Conservation (phyloP, 805 yeast genomes). For the Kuraishia cidri region DNA sequence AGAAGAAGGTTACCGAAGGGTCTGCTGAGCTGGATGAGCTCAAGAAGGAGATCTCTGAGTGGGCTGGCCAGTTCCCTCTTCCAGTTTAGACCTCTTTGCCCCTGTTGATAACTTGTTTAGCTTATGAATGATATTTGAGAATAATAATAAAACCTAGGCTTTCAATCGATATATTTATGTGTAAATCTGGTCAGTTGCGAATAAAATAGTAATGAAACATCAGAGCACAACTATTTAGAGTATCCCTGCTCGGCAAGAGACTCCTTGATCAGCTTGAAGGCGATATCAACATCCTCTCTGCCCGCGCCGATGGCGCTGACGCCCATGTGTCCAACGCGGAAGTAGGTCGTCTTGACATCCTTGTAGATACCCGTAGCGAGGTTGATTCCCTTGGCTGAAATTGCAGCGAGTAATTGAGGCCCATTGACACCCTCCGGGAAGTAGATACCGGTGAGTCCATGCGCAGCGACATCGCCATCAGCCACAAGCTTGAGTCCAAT, state of each 20-base stretch:
- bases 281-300: slow-evolving; percentile 44
- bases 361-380: slow-evolving; percentile 89
- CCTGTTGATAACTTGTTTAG: too few relatives aligned
- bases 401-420: slow-evolving; percentile 47
- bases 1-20: slow-evolving; percentile 67
- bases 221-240: slow-evolving; percentile 1
- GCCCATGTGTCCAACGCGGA: slow-evolving; percentile 97
- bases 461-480: slow-evolving; percentile 59
- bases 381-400: slow-evolving; percentile 59
- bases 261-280: slow-evolving; percentile 35
- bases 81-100: slow-evolving; percentile 39
- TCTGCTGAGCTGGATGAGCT: slow-evolving; percentile 57
- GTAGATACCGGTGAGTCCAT: slow-evolving; percentile 81
- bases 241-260: slow-evolving; percentile 30
- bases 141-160: slow-evolving; percentile 1
- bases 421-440: slow-evolving; percentile 71
- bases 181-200: not conserved
- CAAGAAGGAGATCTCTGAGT: slow-evolving; percentile 72
- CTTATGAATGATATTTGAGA: not conserved
- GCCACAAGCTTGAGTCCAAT: slow-evolving; percentile 68
- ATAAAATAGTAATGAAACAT: too few relatives aligned
- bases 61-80: slow-evolving; percentile 88
- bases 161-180: not conserved
- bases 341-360: slow-evolving; percentile 71
- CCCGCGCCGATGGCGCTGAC: slow-evolving; percentile 52